phyloP scores from a whole-genome alignment of 352 stramenopile species.

The Globisporangium echinulatum region DNA sequence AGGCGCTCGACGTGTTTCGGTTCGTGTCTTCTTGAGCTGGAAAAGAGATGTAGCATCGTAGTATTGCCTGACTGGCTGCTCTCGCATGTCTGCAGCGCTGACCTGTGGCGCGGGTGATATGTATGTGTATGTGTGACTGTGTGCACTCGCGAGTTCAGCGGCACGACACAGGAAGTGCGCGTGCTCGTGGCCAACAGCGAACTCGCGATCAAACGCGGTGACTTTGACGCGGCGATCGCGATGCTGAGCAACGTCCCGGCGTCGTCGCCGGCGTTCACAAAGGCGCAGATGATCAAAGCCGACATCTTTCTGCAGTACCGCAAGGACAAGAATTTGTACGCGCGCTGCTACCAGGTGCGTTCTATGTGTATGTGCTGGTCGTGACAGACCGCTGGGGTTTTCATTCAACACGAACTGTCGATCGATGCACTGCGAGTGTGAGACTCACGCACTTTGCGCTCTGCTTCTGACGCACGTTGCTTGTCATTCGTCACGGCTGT shows the following conservation, averaged over 20 bases:
- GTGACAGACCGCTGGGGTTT: too few species aligned
- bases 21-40: conserved; percentile 7
- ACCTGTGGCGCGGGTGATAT: too few species aligned
- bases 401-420: too few species aligned
- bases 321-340: conserved; percentile 89
- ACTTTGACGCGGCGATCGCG: conserved; percentile 86
- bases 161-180: conserved; percentile 84
- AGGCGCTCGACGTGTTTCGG: conserved; percentile 69
- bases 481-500: background rate
- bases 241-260: conserved; percentile 86
- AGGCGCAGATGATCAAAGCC: conserved; percentile 90
- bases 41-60: too few species aligned
- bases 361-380: background rate
- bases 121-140: too few species aligned
- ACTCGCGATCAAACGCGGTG: conserved; percentile 84
- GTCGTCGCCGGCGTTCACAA: conserved; percentile 72
- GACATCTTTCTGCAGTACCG: conserved; percentile 90
- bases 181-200: conserved; percentile 89
- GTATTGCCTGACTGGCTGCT: too few species aligned
- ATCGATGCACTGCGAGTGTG: too few species aligned
- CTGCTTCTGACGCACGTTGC: background rate
- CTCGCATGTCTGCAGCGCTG: too few species aligned
- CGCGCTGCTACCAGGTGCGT: conserved; percentile 71
- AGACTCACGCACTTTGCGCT: too few species aligned
- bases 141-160: conserved; percentile 13